These are phyloP conservation scores for Leccinum obscurum DNA, from an alignment of 768 basidiomycete genomes.

Conservation along the genomic window DNA sequence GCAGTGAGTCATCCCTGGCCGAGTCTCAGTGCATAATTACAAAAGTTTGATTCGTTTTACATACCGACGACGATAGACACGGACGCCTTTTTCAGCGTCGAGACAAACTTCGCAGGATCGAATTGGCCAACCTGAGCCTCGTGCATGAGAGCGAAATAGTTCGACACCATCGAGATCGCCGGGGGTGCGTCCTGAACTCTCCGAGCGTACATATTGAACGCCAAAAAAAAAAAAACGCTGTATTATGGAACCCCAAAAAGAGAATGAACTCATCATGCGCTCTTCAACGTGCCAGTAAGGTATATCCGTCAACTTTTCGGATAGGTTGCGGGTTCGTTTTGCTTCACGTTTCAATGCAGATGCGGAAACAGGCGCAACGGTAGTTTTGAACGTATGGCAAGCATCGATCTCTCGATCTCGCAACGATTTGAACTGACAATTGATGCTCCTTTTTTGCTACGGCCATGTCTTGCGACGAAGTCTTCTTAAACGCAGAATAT, in stretches of 20 bases:
- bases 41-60: background rate
- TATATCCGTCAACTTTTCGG: background rate
- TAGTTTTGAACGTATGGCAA: conserved; percentile 16
- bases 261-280: background rate
- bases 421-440: background rate
- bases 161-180: background rate
- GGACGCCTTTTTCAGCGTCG: background rate
- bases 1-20: background rate
- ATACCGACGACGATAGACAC: background rate
- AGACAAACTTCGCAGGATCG: background rate
- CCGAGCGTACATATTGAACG: background rate
- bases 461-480: conserved; percentile 15
- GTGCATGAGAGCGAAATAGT: background rate
- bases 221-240: background rate
- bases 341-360: background rate
- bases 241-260: background rate
- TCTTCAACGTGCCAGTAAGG: background rate
- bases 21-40: background rate
- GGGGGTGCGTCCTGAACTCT: background rate
- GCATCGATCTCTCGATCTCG: background rate
- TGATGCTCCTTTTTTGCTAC: background rate
- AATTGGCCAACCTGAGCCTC: too few relatives aligned
- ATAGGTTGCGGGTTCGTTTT: background rate
- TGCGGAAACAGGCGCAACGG: conserved; percentile 5
- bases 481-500: conserved; percentile 10